Conservation (phyloP, 225 moss, liverwort and hornwort species). For the Asterella californica region DNA sequence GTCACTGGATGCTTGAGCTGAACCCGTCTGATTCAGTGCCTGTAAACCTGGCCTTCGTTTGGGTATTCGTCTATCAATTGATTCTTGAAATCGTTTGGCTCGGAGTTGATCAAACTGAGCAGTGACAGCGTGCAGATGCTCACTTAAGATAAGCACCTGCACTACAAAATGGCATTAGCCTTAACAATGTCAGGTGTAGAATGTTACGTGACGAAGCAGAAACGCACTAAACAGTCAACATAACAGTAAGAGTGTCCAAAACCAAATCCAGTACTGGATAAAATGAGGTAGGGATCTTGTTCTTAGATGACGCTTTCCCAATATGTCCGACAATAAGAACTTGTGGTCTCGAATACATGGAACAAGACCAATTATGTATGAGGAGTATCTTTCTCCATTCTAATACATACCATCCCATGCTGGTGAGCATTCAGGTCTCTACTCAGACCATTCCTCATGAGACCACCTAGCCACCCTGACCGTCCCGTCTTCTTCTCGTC, state of each 20-base stretch:
- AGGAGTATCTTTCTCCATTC: neutral
- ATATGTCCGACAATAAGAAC: neutral
- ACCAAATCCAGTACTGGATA: neutral
- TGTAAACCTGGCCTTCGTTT: constrained; percentile 73
- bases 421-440: constrained; percentile 87
- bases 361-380: neutral
- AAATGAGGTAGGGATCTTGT: neutral
- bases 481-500: constrained; percentile 66
- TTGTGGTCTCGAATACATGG: no score
- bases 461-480: constrained; percentile 64
- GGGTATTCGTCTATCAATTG: constrained; percentile 71
- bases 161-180: constrained; percentile 16
- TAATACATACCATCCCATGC: constrained; percentile 84
- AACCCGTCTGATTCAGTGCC: constrained; percentile 30
- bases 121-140: constrained; percentile 77
- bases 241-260: constrained; percentile 7
- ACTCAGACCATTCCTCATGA: constrained; percentile 57
- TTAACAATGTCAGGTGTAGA: constrained; percentile 1
- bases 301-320: neutral
- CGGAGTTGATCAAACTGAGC: constrained; percentile 83
- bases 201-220: neutral
- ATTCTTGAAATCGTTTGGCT: constrained; percentile 81
- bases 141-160: constrained; percentile 89
- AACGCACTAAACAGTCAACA: neutral
- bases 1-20: constrained; percentile 44